phyloP scores from a whole-genome alignment of 2,329 filamentous ascomycete species.

The Colletotrichum sp. region DNA sequence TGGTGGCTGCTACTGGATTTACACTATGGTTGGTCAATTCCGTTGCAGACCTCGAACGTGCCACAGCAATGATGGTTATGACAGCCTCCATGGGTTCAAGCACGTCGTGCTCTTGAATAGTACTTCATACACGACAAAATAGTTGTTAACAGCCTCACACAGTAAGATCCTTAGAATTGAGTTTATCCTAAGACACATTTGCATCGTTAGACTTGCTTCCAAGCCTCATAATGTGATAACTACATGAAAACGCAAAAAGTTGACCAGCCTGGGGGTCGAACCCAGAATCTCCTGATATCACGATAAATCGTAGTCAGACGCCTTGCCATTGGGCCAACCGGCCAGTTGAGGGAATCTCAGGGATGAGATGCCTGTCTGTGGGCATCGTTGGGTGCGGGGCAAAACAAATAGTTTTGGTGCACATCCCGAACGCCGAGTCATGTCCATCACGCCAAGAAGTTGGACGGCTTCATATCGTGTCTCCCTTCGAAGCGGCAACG shows the following conservation, averaged over 20 bases:
- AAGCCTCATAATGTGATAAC: background rate
- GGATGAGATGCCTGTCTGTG: fast-evolving
- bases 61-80: too few relatives aligned
- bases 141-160: too few relatives aligned
- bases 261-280: conserved; percentile 22
- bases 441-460: background rate
- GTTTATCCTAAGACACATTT: background rate
- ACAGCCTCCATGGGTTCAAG: too few relatives aligned
- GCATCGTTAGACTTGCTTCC: background rate
- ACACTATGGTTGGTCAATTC: background rate
- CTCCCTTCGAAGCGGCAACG: background rate
- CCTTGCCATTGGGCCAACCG: conserved; percentile 44
- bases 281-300: conserved; percentile 20
- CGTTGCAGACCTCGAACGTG: too few relatives aligned
- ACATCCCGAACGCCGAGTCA: background rate
- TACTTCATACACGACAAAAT: too few relatives aligned
- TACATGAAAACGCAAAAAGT: background rate
- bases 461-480: background rate
- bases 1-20: background rate
- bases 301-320: conserved; percentile 42
- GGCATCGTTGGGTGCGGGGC: fast-evolving
- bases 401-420: background rate
- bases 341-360: background rate
- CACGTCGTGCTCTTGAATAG: too few relatives aligned
- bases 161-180: background rate